phyloP scores from a whole-genome alignment of 2,329 filamentous ascomycete genomes.

The Myriosclerotinia duriaeana region DNA sequence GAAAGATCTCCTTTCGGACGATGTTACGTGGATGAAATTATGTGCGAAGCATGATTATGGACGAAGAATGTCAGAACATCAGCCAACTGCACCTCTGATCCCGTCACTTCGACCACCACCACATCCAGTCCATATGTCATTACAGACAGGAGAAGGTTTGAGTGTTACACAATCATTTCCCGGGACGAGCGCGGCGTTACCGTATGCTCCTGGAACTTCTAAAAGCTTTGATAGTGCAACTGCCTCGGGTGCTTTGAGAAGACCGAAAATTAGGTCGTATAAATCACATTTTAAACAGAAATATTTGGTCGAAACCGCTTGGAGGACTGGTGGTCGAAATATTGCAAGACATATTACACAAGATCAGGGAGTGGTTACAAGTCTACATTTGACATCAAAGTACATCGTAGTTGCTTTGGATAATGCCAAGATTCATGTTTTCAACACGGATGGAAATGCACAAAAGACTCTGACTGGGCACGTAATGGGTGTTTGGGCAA shows the following conservation, averaged over 20 bases:
- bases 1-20: constrained; percentile 90
- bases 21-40: constrained; percentile 97
- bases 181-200: constrained; percentile 45
- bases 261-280: constrained; percentile 74
- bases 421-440: constrained; percentile 98
- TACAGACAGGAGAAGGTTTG: constrained; percentile 24
- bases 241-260: constrained; percentile 46
- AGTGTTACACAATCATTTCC: constrained; percentile 47
- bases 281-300: constrained; percentile 97
- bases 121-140: constrained; percentile 34
- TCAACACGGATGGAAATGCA: constrained; percentile 85
- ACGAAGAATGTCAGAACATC: constrained; percentile 51
- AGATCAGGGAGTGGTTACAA: constrained; percentile 95
- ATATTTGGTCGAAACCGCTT: constrained; percentile 95
- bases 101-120: constrained; percentile 35
- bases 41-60: constrained; percentile 94
- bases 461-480: constrained; percentile 90
- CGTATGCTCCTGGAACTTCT: constrained; percentile 34
- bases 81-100: constrained; percentile 31
- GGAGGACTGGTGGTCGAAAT: constrained; percentile 86
- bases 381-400: constrained; percentile 86
- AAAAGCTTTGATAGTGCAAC: constrained; percentile 57
- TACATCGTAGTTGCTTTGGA: constrained; percentile 98
- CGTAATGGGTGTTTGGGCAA: constrained; percentile 99
- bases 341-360: constrained; percentile 87